Evolutionary conservation across 78 protist species (phyloP).

Genomic region (Creolimax fragrantissima): DNA sequence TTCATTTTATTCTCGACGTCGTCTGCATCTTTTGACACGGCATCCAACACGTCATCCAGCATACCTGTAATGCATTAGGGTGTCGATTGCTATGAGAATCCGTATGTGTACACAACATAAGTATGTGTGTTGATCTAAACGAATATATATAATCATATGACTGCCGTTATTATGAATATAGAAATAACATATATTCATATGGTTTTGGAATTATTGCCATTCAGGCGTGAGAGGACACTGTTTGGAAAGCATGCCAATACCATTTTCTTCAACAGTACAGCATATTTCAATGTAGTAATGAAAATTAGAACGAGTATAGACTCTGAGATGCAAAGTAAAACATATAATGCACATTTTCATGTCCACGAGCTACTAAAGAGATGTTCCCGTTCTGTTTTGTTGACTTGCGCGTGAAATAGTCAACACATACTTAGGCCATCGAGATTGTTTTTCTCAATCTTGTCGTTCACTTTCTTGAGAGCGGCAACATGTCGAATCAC

Average conservation of each 20-base stretch:
- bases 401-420: too few species aligned
- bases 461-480: neutral
- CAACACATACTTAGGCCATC: neutral
- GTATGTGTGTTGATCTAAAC: neutral
- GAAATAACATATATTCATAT: neutral
- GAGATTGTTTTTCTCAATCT: neutral
- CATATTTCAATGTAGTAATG: too few species aligned
- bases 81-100: too few species aligned
- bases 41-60: neutral
- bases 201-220: too few species aligned
- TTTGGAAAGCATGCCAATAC: too few species aligned
- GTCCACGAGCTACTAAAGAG: too few species aligned
- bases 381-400: too few species aligned
- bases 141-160: neutral
- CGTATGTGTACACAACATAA: neutral
- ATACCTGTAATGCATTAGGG: neutral
- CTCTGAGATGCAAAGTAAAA: too few species aligned
- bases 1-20: conserved; percentile 5
- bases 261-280: too few species aligned
- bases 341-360: too few species aligned
- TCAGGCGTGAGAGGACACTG: too few species aligned
- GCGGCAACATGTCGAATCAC: neutral
- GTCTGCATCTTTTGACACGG: neutral
- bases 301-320: too few species aligned
- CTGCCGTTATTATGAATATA: neutral